phyloP scores from a whole-genome alignment of 129 eudicot genomes.

The Solidago caesia region DNA sequence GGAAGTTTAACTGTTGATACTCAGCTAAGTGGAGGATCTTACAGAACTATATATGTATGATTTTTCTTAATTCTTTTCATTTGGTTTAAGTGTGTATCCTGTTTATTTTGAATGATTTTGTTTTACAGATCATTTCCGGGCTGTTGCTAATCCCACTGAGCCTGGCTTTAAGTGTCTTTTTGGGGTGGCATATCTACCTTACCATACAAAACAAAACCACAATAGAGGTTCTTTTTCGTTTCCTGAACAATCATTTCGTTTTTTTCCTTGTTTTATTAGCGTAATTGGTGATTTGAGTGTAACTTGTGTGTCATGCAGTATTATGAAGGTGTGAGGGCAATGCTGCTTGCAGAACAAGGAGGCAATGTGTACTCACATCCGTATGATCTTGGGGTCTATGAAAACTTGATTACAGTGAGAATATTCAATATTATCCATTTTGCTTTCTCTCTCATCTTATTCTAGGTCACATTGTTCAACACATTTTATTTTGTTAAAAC shows the following conservation, averaged over 20 bases:
- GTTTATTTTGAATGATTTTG: neutral
- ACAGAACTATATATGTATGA: conserved; percentile 61
- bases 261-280: neutral
- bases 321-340: conserved; percentile 95
- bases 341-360: conserved; percentile 93
- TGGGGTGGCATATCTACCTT: conserved; percentile 83
- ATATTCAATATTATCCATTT: neutral
- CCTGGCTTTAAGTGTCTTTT: conserved; percentile 59
- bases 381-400: conserved; percentile 78
- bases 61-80: neutral
- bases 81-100: conserved; percentile 6
- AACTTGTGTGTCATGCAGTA: conserved; percentile 46
- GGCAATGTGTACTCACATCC: conserved; percentile 81
- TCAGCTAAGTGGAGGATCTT: conserved; percentile 47
- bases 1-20: conserved; percentile 72
- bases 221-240: conserved; percentile 56
- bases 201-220: conserved; percentile 81
- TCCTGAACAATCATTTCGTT: neutral
- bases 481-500: neutral
- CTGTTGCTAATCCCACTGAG: conserved; percentile 57
- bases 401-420: conserved; percentile 67
- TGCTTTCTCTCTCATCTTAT: neutral
- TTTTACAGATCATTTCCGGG: conserved; percentile 63
- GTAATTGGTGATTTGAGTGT: neutral
- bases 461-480: neutral